Evolutionary conservation across 2,329 filamentous ascomycete species (phyloP).

Genomic region (Fusarium setosum): DNA sequence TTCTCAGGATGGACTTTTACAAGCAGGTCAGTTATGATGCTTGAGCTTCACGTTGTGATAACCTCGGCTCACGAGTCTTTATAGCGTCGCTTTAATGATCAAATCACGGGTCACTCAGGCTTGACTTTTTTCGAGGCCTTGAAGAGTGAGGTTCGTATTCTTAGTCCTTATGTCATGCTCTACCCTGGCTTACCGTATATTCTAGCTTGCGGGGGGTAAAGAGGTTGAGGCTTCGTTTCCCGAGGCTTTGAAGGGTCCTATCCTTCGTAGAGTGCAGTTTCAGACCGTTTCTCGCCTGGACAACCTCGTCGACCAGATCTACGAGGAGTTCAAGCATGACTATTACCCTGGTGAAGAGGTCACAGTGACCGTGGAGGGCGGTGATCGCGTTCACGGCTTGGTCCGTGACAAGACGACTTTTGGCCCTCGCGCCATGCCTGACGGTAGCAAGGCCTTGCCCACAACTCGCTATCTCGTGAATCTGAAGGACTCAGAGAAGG

Average conservation of each 20-base stretch:
- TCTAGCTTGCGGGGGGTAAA: conserved; percentile 79
- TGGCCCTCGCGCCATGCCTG: conserved; percentile 66
- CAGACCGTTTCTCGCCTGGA: conserved; percentile 91
- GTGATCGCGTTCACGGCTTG: conserved; percentile 76
- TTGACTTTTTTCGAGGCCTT: conserved; percentile 93
- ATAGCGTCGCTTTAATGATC: conserved; percentile 90
- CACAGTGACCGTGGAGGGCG: conserved; percentile 75
- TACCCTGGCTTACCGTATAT: conserved; percentile 21
- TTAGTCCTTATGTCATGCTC: background rate
- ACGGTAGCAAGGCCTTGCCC: conserved; percentile 77
- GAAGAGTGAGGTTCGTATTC: conserved; percentile 81
- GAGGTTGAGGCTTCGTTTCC: conserved; percentile 94
- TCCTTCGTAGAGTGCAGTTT: conserved; percentile 91
- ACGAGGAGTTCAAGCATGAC: conserved; percentile 85
- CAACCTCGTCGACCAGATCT: conserved; percentile 76
- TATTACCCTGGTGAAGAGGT: conserved; percentile 92
- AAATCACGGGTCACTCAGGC: conserved; percentile 93
- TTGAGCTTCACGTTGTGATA: conserved; percentile 2
- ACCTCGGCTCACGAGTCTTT: conserved; percentile 32
- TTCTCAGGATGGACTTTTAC: conserved; percentile 86
- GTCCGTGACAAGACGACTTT: conserved; percentile 90
- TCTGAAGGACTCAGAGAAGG: conserved; percentile 75
- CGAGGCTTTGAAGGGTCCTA: conserved; percentile 88
- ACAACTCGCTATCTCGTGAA: conserved; percentile 86
- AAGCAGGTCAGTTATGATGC: conserved; percentile 73